Evolutionary conservation across 2,329 filamentous ascomycete genomes (phyloP).

Genomic region (Sarocladium strictum): DNA sequence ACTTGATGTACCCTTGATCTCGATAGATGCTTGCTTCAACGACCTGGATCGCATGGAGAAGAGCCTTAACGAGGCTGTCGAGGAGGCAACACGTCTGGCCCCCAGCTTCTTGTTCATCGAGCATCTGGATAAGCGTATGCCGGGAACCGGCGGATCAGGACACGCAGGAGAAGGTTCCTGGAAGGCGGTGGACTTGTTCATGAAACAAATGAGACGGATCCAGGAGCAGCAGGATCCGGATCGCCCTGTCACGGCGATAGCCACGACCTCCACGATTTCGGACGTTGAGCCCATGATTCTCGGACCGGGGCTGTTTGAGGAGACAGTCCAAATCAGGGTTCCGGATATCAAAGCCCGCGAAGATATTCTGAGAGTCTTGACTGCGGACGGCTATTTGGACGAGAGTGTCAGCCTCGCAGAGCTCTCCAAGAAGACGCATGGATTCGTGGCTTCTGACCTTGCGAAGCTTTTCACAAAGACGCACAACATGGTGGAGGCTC

Average conservation of each 20-base stretch:
- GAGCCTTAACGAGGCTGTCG: conserved; percentile 38
- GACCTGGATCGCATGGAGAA: conserved; percentile 34
- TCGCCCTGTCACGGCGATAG: conserved; percentile 81
- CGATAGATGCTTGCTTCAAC: conserved; percentile 31
- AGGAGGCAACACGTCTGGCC: conserved; percentile 78
- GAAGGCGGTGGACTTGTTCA: conserved; percentile 74
- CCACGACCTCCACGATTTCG: conserved; percentile 84
- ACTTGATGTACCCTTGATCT: conserved; percentile 67
- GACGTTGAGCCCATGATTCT: conserved; percentile 75
- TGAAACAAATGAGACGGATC: conserved; percentile 81
- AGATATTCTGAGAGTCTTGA: conserved; percentile 70
- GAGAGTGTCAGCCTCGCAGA: conserved; percentile 66
- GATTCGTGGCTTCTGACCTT: conserved; percentile 89
- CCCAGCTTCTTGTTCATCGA: conserved; percentile 91
- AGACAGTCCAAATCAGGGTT: conserved; percentile 80
- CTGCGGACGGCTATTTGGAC: conserved; percentile 56
- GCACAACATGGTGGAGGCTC: conserved; percentile 23
- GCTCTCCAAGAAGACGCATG: conserved; percentile 79
- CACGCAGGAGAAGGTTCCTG: conserved; percentile 69
- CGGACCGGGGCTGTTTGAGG: conserved; percentile 70
- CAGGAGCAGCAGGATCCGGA: conserved; percentile 50
- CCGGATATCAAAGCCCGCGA: conserved; percentile 74
- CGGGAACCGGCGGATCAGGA: conserved; percentile 64
- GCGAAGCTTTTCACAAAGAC: conserved; percentile 53
- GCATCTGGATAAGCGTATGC: conserved; percentile 78